Evolutionary conservation across 257 asterid genomes (phyloP), one percentile per base, ranked within the genome.

Genomic region (Capsicum pubescens): DNA sequence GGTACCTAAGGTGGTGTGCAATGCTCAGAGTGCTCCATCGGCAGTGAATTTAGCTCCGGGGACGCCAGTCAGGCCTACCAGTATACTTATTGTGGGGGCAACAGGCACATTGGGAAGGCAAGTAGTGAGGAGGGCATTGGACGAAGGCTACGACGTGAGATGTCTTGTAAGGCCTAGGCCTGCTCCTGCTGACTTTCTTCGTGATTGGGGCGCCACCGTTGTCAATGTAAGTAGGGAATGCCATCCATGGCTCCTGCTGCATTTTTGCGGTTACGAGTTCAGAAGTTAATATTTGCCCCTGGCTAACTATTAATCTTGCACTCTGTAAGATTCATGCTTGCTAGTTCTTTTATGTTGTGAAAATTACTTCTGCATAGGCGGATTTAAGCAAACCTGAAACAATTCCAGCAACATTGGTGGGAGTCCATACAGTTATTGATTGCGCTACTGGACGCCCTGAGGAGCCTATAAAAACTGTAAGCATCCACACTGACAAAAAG

Each of bases 401-500:
- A 0, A 92, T 97, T 81, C 98, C 99, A 4, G 98, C 98, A 63
- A 97, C 99, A 11, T 85, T 97, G 90, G 97, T 97, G 16, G 99
- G 99, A 69, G 83, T 95, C 80, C 99, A 97, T 85, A 97, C 98
- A 15, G 88, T 97, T 72, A 97, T 97, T n/a, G 99, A 97, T 87
- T 97, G 99, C 80, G 99, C 98, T 19, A 97, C 99, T 6, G 99
- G 99, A 50, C 98, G 99, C 52, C 98, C 99, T 0, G 98, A 97
- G 90, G 99, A 97, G 85, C 99, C 98, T 52, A 93, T 97, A 54
- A 97, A 90, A 90, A 97, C 91, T 83, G 98, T 97, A 92, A 92
- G 97, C 64, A 86, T 48, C 26, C 52, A 15, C 67, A 39, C 50
- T 64, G 46, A 55, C 15, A 26, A 10, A 32, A 32, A 35, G 79